Evolutionary conservation across 2,329 filamentous ascomycete species (phyloP), one percentile per base, ranked within the genome.

Genomic region (Diplodia mutila): DNA sequence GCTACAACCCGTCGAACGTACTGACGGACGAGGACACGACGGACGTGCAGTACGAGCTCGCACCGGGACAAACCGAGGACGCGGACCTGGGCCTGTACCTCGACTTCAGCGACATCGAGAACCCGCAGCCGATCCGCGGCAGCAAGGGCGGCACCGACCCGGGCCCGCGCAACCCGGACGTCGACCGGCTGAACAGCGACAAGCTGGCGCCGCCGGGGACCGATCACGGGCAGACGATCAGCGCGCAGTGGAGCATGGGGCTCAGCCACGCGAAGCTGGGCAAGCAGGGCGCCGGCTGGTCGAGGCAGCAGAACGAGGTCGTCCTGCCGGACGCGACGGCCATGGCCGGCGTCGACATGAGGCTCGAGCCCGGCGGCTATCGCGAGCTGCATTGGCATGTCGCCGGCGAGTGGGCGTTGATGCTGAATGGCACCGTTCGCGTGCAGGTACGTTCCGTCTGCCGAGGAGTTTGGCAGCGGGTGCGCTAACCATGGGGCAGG

Each of bases 91-190:
- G 86, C 0, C 72, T 82, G 1, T 86, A 83, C 66, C 80, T 89
- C 0, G 81, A 88, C 73, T 86, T 89, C 70, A 80, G 83, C 61
- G 77, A 81, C 65, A 80, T 82, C 32, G 77, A 84, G 3, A 80
- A 81, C 42, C 86, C 86, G 0, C 84, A 88, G 73, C 86, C 86
- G 1, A 83, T 87, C 52, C 82, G 86, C 7, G 86, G 86, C 3
- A 74, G 71, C 14, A 76, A 71, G 12, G 86, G 86, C 14, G 78
- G 75, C 2, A 85, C 82, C 0, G 85, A 87, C 70, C 82, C 85
- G 7, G 86, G 86, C 2, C 84, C 85, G 61, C 79, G 83, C 74
- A 84, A 83, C 2, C 80, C 80, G 53, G 77, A 78, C 48, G 84
- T 87, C 61, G 83, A 87, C 71, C 83, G 80, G 69, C 76, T 85